A percentile compares a stretch with the other conserved stretches of the same genome.
Evolutionary conservation across 805 yeast species (phyloP).

Genomic region (Lipomyces orientalis): DNA sequence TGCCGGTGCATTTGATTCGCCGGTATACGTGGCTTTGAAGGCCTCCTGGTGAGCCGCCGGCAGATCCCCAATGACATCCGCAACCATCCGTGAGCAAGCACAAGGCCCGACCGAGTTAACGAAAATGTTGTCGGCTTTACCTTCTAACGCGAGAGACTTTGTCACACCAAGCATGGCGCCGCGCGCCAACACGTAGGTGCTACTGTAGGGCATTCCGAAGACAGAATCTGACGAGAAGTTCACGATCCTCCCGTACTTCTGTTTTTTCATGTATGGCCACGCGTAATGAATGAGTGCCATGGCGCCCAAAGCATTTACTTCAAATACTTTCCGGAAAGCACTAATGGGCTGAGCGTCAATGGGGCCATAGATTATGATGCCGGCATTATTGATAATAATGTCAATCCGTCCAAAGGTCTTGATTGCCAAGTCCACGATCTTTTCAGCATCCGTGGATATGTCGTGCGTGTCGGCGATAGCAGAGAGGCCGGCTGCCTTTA

Average conservation of each 20-base stretch:
- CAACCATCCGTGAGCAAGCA: not conserved
- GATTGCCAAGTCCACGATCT: not conserved
- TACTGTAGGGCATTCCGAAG: not conserved
- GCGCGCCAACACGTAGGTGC: not conserved
- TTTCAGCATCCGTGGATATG: not conserved
- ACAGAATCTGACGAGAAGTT: conserved; percentile 1
- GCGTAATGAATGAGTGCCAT: not conserved
- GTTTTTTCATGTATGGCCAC: not conserved
- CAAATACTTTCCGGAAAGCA: conserved; percentile 2
- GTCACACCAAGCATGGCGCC: not conserved
- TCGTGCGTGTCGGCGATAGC: not conserved
- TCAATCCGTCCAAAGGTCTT: conserved; percentile 1
- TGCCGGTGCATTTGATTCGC: conserved; percentile 1
- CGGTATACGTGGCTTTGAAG: not conserved
- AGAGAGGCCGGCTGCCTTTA: not conserved
- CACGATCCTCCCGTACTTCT: not conserved
- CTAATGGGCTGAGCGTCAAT: not conserved
- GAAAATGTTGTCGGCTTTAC: not conserved
- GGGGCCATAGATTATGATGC: not conserved
- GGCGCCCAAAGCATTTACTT: not conserved
- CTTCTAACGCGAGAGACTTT: not conserved
- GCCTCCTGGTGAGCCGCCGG: not conserved
- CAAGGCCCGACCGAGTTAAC: conserved; percentile 1
- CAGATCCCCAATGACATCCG: not conserved
- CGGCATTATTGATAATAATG: not conserved